phyloP scores from a whole-genome alignment of 352 stramenopile species.

The Pythium grandisporangium region DNA sequence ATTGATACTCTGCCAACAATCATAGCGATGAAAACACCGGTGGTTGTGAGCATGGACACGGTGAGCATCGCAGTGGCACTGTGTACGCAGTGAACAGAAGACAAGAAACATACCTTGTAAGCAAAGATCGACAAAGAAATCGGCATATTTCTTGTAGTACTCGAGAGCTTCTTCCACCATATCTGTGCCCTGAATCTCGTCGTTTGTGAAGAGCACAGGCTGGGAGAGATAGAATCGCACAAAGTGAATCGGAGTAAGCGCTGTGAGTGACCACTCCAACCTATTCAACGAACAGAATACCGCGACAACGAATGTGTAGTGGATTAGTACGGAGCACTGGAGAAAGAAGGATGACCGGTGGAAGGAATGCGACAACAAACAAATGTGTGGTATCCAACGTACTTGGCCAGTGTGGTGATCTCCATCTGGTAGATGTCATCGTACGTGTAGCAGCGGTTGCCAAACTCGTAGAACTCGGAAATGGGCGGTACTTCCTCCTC shows the following conservation, averaged over 20 bases:
- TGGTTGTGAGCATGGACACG: too few relatives aligned
- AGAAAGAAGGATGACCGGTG: too few relatives aligned
- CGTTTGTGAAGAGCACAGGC: slow-evolving; percentile 71
- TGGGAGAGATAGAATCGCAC: slow-evolving; percentile 72
- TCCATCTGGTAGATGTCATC: slow-evolving; percentile 78
- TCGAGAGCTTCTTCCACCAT: slow-evolving; percentile 67
- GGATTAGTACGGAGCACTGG: not conserved
- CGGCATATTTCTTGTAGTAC: slow-evolving; percentile 80
- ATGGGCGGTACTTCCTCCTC: slow-evolving; percentile 77
- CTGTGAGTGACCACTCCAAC: slow-evolving; percentile 59
- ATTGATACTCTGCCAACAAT: slow-evolving; percentile 59
- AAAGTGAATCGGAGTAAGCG: slow-evolving; percentile 73
- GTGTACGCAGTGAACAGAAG: too few relatives aligned
- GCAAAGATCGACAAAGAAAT: slow-evolving; percentile 82
- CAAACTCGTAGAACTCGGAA: slow-evolving; percentile 81
- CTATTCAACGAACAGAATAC: slow-evolving; percentile 17
- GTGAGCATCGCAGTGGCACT: too few relatives aligned
- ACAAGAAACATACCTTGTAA: slow-evolving; percentile 26
- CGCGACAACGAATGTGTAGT: not conserved
- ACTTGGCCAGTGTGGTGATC: slow-evolving; percentile 40
- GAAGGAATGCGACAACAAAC: too few relatives aligned
- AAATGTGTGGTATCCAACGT: slow-evolving; percentile 6
- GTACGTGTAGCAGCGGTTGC: slow-evolving; percentile 76
- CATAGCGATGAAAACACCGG: too few relatives aligned
- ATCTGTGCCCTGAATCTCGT: slow-evolving; percentile 59